Evolutionary conservation across 2,329 filamentous ascomycete species (phyloP).

Genomic region (Dothideomycetes sp.): DNA sequence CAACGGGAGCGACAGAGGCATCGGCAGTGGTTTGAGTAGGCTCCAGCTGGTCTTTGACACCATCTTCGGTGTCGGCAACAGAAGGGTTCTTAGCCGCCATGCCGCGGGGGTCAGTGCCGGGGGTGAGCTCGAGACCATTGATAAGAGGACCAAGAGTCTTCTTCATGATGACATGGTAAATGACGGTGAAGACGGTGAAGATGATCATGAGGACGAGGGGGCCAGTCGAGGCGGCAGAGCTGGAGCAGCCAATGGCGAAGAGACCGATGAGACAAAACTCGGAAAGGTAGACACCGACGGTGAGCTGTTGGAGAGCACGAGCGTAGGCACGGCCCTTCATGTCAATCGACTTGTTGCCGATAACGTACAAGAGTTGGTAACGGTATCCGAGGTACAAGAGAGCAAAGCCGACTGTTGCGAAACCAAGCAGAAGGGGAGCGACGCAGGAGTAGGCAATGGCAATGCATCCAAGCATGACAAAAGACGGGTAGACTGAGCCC

Average conservation of each 20-base stretch:
- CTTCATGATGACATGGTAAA: slow-evolving; percentile 28
- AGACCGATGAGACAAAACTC: slow-evolving; percentile 38
- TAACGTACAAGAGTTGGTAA: slow-evolving; percentile 38
- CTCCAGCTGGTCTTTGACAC: background rate
- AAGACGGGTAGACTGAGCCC: slow-evolving; percentile 36
- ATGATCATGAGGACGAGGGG: slow-evolving; percentile 33
- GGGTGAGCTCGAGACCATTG: slow-evolving; percentile 11
- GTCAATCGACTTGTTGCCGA: slow-evolving; percentile 33
- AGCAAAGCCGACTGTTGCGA: slow-evolving; percentile 31
- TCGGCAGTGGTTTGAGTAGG: slow-evolving; percentile 1
- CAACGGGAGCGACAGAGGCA: background rate
- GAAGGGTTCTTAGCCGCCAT: slow-evolving; percentile 16
- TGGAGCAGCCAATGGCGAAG: slow-evolving; percentile 27
- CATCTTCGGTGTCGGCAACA: slow-evolving; percentile 13
- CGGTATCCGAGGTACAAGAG: slow-evolving; percentile 37
- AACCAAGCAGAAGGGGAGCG: slow-evolving; percentile 36
- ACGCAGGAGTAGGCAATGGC: slow-evolving; percentile 37
- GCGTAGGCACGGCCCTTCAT: slow-evolving; percentile 36
- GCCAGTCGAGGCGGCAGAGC: slow-evolving; percentile 21
- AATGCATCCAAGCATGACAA: slow-evolving; percentile 32
- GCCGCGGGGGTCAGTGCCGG: slow-evolving; percentile 17
- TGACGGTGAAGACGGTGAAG: slow-evolving; percentile 29
- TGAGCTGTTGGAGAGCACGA: slow-evolving; percentile 35
- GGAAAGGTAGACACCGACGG: slow-evolving; percentile 36
- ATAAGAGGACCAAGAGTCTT: slow-evolving; percentile 15